Conservation (phyloP, 2,329 filamentous ascomycete species). For the Fusarium armeniacum region DNA sequence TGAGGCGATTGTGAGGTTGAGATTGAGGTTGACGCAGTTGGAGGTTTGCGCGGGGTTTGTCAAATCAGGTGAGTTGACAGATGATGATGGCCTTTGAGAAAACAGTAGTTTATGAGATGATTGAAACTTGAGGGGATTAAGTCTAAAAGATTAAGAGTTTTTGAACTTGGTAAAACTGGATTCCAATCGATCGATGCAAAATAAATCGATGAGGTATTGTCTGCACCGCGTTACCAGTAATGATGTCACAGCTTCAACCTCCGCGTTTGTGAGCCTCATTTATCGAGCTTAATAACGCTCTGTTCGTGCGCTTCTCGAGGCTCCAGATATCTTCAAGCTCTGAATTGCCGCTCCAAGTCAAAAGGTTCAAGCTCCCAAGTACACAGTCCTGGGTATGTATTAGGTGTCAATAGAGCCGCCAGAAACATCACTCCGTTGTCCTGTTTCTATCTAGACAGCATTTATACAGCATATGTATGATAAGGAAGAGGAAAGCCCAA, state of each 20-base stretch:
- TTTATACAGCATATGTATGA: not conserved
- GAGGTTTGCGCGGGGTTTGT: slow-evolving; percentile 9
- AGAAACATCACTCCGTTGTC: not conserved
- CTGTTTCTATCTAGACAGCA: not conserved
- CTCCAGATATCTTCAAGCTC: not conserved
- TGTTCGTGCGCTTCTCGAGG: not conserved
- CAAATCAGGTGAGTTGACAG: slow-evolving; percentile 1
- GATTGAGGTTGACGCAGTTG: slow-evolving; percentile 6
- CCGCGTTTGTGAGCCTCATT: slow-evolving; percentile 6
- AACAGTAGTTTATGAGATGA: not conserved
- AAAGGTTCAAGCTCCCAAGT: not conserved
- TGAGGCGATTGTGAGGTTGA: slow-evolving; percentile 11
- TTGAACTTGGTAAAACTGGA: slow-evolving; percentile 12
- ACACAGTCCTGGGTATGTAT: not conserved
- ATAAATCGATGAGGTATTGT: slow-evolving; percentile 35
- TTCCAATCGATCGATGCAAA: slow-evolving; percentile 16
- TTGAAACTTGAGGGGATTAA: not conserved
- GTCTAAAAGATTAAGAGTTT: not conserved
- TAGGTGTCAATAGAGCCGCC: not conserved
- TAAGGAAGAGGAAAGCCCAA: too few species aligned
- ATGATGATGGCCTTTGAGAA: not conserved
- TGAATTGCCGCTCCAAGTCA: not conserved
- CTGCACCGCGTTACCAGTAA: slow-evolving; percentile 25
- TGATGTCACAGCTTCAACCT: slow-evolving; percentile 40
- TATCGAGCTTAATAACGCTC: not conserved